phyloP scores from a whole-genome alignment of 495 filamentous ascomycete genomes.

The Aspergillus sclerotioniger region DNA sequence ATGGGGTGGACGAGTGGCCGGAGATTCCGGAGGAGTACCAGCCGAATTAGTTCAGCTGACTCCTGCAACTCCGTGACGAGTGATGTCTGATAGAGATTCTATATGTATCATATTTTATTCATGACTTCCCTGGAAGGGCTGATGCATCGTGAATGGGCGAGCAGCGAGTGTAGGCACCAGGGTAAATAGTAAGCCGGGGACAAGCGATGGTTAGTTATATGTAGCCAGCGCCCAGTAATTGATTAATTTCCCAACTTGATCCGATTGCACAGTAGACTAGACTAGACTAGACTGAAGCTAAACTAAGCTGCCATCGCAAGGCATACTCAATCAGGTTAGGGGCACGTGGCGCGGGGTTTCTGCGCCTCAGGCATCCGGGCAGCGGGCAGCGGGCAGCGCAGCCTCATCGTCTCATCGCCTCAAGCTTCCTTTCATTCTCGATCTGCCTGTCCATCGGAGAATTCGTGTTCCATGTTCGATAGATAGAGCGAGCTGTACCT shows the following conservation, averaged over 20 bases:
- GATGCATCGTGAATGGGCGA: background rate
- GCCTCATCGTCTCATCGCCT: background rate
- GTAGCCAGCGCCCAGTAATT: background rate
- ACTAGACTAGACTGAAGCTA: no score
- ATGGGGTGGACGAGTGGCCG: conserved; percentile 59
- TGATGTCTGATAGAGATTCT: background rate
- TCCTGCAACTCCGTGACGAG: background rate
- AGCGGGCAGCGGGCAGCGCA: no score
- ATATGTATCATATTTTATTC: background rate
- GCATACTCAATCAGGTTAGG: background rate
- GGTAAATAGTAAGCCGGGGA: background rate
- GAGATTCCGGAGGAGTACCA: conserved; percentile 29
- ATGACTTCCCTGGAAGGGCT: background rate
- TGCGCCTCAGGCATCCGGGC: conserved; percentile 3
- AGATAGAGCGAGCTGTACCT: background rate
- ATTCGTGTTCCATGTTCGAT: background rate
- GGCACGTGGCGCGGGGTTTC: background rate
- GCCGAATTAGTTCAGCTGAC: background rate
- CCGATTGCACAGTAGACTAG: no score
- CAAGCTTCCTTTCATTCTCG: background rate
- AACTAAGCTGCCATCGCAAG: background rate
- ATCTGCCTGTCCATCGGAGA: background rate
- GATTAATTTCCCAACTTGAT: background rate
- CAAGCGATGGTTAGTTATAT: background rate
- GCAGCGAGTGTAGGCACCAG: background rate